phyloP scores from a whole-genome alignment of 2,329 filamentous ascomycete species.

The Verticillium longisporum region DNA sequence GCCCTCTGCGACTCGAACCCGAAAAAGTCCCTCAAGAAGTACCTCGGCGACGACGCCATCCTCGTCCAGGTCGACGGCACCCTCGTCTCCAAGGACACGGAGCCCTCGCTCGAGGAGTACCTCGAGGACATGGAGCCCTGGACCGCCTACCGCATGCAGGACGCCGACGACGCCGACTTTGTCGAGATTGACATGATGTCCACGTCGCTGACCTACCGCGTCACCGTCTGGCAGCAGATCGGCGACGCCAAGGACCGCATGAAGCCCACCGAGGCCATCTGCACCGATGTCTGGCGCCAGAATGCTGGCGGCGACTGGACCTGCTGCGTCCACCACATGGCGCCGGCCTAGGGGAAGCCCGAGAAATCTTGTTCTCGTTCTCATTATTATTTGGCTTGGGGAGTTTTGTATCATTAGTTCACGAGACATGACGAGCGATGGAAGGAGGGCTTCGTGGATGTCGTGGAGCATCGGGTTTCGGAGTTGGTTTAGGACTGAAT shows the following conservation, averaged over 20 bases:
- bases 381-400: not conserved
- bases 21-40: slow-evolving; percentile 20
- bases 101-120: slow-evolving; percentile 23
- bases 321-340: slow-evolving; percentile 26
- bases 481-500: not conserved
- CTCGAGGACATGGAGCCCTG: slow-evolving; percentile 26
- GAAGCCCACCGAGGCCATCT: slow-evolving; percentile 24
- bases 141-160: slow-evolving; percentile 27
- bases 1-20: slow-evolving; percentile 24
- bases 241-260: slow-evolving; percentile 18
- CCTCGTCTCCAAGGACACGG: slow-evolving; percentile 21
- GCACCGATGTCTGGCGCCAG: slow-evolving; percentile 25
- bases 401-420: not conserved
- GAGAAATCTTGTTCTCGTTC: no score
- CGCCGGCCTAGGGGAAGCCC: not conserved
- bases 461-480: not conserved
- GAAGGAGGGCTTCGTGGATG: not conserved
- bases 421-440: not conserved
- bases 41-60: slow-evolving; percentile 25
- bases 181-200: slow-evolving; percentile 30
- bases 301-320: slow-evolving; percentile 25
- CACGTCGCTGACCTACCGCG: slow-evolving; percentile 21
- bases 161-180: slow-evolving; percentile 28
- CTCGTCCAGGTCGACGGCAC: slow-evolving; percentile 22
- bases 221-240: slow-evolving; percentile 23